These are phyloP conservation scores for Oryza brachyantha DNA, from an alignment of 176 grass and related monocot species.

Conservation along the genomic window DNA sequence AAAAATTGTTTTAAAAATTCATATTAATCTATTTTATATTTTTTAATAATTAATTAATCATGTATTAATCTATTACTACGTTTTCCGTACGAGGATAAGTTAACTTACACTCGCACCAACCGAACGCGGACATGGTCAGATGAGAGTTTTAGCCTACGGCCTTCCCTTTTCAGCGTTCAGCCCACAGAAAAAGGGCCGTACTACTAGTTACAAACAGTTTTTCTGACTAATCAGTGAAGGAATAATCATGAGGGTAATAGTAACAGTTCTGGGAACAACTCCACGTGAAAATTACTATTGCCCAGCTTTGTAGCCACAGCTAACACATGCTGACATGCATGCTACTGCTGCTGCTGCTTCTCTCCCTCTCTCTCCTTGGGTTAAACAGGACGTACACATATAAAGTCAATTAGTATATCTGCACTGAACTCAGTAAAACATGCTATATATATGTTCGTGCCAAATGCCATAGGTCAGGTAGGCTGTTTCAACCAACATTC, in stretches of 20 bases:
- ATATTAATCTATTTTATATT: no score
- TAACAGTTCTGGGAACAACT: background rate
- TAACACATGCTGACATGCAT: background rate
- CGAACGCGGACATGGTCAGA: no score
- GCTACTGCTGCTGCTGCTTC: background rate
- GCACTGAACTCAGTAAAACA: no score
- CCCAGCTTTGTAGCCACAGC: background rate
- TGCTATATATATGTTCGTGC: no score
- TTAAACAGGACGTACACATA: background rate
- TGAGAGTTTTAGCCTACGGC: background rate
- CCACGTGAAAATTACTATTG: slow-evolving; percentile 14
- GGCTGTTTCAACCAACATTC: background rate
- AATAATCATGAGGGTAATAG: background rate
- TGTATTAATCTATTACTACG: no score
- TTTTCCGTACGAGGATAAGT: no score
- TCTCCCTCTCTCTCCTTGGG: background rate
- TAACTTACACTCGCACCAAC: no score
- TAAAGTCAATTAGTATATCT: no score
- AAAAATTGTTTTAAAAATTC: no score
- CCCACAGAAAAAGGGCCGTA: background rate
- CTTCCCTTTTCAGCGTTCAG: background rate
- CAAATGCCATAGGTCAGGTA: background rate
- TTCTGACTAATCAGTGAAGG: background rate
- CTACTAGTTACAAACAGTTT: background rate
- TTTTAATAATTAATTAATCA: no score